These are phyloP conservation scores for Gonapodya sp. DNA, from an alignment of 192 early-diverging fungal species.

Conservation along the genomic window DNA sequence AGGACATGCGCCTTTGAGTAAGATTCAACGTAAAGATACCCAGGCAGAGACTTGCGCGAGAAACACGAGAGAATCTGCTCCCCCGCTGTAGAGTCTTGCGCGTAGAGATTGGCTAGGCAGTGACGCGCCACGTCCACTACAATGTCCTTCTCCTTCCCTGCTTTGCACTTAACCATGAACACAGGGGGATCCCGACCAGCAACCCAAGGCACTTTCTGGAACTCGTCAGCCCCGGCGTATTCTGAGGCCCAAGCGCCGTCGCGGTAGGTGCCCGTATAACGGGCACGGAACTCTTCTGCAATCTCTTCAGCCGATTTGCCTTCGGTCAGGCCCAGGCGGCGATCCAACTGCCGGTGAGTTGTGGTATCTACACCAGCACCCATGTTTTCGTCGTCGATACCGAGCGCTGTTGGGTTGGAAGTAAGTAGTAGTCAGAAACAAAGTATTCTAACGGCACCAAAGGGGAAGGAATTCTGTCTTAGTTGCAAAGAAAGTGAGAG, in stretches of 20 bases:
- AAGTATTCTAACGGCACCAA: slow-evolving; percentile 49
- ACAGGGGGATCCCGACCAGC: slow-evolving; percentile 80
- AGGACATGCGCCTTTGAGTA: slow-evolving; percentile 66
- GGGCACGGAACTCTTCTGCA: slow-evolving; percentile 59
- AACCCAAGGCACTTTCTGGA: slow-evolving; percentile 71
- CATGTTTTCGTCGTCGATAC: slow-evolving; percentile 11
- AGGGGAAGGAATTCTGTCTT: not conserved
- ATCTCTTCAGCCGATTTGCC: slow-evolving; percentile 75
- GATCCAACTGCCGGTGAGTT: slow-evolving; percentile 60
- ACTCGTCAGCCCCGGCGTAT: slow-evolving; percentile 51
- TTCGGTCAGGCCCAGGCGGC: slow-evolving; percentile 49
- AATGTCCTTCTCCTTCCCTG: slow-evolving; percentile 81
- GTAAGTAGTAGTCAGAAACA: slow-evolving; percentile 59
- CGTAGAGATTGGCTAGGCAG: slow-evolving; percentile 42
- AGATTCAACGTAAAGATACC: slow-evolving; percentile 91
- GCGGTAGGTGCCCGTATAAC: slow-evolving; percentile 57
- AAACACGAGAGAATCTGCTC: slow-evolving; percentile 73
- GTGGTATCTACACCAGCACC: slow-evolving; percentile 31
- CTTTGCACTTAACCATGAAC: slow-evolving; percentile 79
- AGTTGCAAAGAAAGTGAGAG: too few relatives aligned
- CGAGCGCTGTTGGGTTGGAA: slow-evolving; percentile 29
- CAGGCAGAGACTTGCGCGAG: slow-evolving; percentile 69
- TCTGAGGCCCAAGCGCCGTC: slow-evolving; percentile 27
- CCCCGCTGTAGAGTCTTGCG: slow-evolving; percentile 45
- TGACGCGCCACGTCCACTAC: slow-evolving; percentile 68